Conservation (phyloP, 208 protist species). For the Leishmania turanica region DNA sequence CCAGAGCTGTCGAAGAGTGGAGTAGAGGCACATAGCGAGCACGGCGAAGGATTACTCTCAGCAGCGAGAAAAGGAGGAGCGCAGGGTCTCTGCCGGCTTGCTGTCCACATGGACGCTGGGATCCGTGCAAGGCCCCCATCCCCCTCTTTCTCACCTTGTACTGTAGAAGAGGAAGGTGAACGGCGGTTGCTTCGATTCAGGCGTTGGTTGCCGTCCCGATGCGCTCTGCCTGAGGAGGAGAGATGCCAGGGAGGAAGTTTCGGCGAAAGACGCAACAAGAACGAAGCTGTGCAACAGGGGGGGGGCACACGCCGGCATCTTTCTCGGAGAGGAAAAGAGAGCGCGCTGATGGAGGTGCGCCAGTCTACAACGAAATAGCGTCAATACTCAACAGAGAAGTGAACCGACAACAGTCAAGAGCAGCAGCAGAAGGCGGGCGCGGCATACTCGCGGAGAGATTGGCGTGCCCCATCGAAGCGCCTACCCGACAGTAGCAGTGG, state of each 20-base stretch:
- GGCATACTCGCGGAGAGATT: not conserved
- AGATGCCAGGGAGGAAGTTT: not conserved
- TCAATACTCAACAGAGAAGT: not conserved
- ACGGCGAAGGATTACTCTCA: not conserved
- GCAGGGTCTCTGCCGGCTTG: not conserved
- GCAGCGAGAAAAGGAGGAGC: not conserved
- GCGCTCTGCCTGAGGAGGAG: not conserved
- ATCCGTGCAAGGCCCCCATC: not conserved
- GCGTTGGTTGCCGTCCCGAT: not conserved
- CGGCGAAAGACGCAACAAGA: not conserved
- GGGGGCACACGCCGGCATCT: not conserved
- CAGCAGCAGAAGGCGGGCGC: not conserved
- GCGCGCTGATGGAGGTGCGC: not conserved
- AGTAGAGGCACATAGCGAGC: not conserved
- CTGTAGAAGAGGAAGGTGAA: not conserved
- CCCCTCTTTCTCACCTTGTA: not conserved
- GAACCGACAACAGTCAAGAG: not conserved
- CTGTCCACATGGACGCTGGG: not conserved
- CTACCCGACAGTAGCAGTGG: no score
- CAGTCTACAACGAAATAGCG: not conserved
- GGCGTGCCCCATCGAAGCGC: not conserved
- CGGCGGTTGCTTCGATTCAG: not conserved
- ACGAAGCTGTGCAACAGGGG: conserved; percentile 8
- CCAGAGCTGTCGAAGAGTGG: no score
- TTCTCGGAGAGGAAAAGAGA: not conserved